Conservation (phyloP, 1,284 basidiomycete species). For the Ustanciosporium gigantosporum region DNA sequence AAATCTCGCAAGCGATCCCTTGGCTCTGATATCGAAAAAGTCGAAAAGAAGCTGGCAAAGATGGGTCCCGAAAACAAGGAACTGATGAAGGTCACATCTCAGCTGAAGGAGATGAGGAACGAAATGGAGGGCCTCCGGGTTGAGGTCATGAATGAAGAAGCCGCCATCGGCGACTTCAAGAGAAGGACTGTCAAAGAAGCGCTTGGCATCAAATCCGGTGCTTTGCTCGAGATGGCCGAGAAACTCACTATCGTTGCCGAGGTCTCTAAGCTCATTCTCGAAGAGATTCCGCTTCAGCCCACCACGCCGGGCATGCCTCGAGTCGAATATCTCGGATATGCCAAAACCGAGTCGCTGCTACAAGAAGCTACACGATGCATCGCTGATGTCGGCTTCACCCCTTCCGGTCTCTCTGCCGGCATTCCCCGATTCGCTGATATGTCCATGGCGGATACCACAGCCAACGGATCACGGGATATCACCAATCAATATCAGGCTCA, state of each 20-base stretch:
- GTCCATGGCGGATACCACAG: slow-evolving; percentile 16
- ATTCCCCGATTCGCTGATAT: slow-evolving; percentile 27
- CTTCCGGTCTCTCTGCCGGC: slow-evolving; percentile 26
- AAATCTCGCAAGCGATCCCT: slow-evolving; percentile 73
- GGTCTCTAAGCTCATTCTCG: slow-evolving; percentile 75
- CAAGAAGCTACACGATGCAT: slow-evolving; percentile 46
- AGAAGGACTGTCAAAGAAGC: slow-evolving; percentile 72
- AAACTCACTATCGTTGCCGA: slow-evolving; percentile 85
- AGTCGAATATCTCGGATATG: slow-evolving; percentile 68
- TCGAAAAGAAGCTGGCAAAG: slow-evolving; percentile 84
- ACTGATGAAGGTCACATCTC: slow-evolving; percentile 74
- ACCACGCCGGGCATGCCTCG: slow-evolving; percentile 81
- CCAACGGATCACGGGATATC: slow-evolving; percentile 13
- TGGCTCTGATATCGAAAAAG: slow-evolving; percentile 76
- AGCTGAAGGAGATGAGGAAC: slow-evolving; percentile 73
- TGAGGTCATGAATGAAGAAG: slow-evolving; percentile 82
- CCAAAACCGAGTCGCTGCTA: slow-evolving; percentile 48
- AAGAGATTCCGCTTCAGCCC: slow-evolving; percentile 78
- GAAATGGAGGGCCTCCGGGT: slow-evolving; percentile 77
- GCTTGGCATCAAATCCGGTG: slow-evolving; percentile 85
- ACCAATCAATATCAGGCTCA: slow-evolving; percentile 11
- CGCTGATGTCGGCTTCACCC: slow-evolving; percentile 49
- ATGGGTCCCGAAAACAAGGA: slow-evolving; percentile 90
- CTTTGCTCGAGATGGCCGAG: slow-evolving; percentile 80
- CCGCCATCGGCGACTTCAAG: slow-evolving; percentile 82